Base-by-base conservation (phyloP, 306 rosid genomes). In the Casuarina glauca region DNA sequence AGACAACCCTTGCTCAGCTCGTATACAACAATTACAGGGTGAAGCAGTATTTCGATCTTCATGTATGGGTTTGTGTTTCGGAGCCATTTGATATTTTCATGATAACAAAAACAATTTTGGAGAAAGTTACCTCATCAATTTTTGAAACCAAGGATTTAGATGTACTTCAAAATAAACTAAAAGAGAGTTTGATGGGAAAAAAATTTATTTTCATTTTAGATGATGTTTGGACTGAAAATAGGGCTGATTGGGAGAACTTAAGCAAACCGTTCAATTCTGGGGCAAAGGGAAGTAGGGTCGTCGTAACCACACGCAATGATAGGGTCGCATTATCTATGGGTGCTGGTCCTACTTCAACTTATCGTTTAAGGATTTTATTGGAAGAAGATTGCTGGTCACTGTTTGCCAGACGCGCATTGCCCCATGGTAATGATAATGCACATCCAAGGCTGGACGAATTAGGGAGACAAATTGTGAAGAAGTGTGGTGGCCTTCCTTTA, bases 331-430 rank as follows among this genome's bases (percentile, higher is more conserved):
- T 62, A 1, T 35, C 70, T 10, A 51, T 75, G 76, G 35, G 63
- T 6, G 39, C 72, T 4, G 3, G 11, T 5, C 63, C 76, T 8
- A 26, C 12, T 9, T 67, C 76, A 20, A 49, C 46, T 63, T 16
- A 70, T 35, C 36, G 32, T 6, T 46, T 81, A 69, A 11, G 13
- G 2, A 5, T 11, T 1, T 71, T 81, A 46, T 38, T 77, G 1
- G 61, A 76, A 11, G 50, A 62, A 13, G 74, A 81, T 50, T 81
- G 84, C 13, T 81, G 84, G 84, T 71, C 46, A 12, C 45, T 81
- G 3, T 76, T 76, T 41, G 72, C 71, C 43, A 74, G 51, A 20
- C 62, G 58, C 0, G 81, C 84, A 36, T 73, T 72, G 9, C 32
- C 0, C 3, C 0, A 53, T 42, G 71, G 46, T 1, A 42, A 9